Percentiles rank a stretch among this genome's conserved stretches.
Conservation (phyloP, 1,284 basidiomycete species). For the Malassezia obtusa region DNA sequence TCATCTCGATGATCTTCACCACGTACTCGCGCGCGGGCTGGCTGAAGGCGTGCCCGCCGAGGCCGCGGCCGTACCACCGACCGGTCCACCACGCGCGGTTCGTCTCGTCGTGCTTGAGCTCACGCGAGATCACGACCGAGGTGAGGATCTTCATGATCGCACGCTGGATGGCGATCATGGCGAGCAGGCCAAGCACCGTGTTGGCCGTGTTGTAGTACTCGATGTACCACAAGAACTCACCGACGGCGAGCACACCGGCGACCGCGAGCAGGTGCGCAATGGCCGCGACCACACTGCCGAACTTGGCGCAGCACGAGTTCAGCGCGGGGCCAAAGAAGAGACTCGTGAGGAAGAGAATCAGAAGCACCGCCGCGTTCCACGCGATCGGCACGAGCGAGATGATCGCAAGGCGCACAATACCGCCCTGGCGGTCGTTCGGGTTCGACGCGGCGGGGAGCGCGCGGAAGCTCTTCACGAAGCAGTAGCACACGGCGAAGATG, state of each 20-base stretch:
- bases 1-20: slow-evolving; percentile 49
- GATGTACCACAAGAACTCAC: slow-evolving; percentile 67
- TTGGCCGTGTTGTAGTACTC: slow-evolving; percentile 85
- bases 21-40: slow-evolving; percentile 47
- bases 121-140: slow-evolving; percentile 42
- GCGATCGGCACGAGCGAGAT: slow-evolving; percentile 89
- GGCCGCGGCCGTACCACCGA: slow-evolving; percentile 46
- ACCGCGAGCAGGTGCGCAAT: slow-evolving; percentile 45
- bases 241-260: slow-evolving; percentile 38
- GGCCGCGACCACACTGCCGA: slow-evolving; percentile 46
- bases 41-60: slow-evolving; percentile 46
- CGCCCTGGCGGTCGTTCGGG: slow-evolving; percentile 52
- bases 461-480: slow-evolving; percentile 47
- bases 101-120: slow-evolving; percentile 48
- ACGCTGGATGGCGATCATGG: slow-evolving; percentile 47
- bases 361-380: slow-evolving; percentile 80
- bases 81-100: slow-evolving; percentile 49
- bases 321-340: slow-evolving; percentile 86
- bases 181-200: slow-evolving; percentile 56
- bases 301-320: slow-evolving; percentile 55
- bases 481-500: slow-evolving; percentile 46
- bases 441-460: slow-evolving; percentile 54
- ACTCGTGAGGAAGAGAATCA: slow-evolving; percentile 77
- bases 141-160: slow-evolving; percentile 48
- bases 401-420: slow-evolving; percentile 81